These are phyloP conservation scores for Halenospora varia DNA, from an alignment of 495 filamentous ascomycete genomes.

Conservation along the genomic window DNA sequence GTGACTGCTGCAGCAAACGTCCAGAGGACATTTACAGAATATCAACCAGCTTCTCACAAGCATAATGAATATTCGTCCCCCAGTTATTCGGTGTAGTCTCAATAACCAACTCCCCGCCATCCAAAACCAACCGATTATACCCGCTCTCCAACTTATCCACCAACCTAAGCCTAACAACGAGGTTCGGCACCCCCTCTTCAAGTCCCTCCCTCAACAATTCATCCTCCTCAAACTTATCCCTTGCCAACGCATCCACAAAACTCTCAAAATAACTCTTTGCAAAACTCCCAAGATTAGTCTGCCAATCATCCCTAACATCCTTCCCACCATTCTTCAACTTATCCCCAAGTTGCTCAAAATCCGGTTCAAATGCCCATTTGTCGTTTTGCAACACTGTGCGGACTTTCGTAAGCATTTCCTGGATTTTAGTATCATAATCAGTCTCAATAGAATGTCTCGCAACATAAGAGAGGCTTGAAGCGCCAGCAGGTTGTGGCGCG, in stretches of 20 bases:
- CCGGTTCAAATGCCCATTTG: constrained; percentile 37
- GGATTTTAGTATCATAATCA: constrained; percentile 38
- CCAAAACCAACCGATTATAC: constrained; percentile 39
- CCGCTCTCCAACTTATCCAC: constrained; percentile 41
- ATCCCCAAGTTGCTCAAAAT: constrained; percentile 45
- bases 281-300: constrained; percentile 33
- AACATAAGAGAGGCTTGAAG: constrained; percentile 36
- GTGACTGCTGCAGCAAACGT: too few relatives aligned
- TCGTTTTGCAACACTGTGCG: constrained; percentile 35
- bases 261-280: constrained; percentile 37
- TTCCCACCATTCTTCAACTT: constrained; percentile 38
- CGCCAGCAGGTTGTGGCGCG: constrained; percentile 30
- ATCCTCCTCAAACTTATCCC: constrained; percentile 41
- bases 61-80: constrained; percentile 21
- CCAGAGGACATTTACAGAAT: constrained; percentile 20
- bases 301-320: constrained; percentile 38
- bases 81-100: constrained; percentile 26
- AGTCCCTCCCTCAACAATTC: constrained; percentile 44
- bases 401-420: constrained; percentile 31
- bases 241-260: constrained; percentile 25
- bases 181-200: constrained; percentile 36
- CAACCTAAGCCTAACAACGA: constrained; percentile 37
- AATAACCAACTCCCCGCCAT: constrained; percentile 33
- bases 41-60: constrained; percentile 14
- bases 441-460: constrained; percentile 39